A percentile compares a stretch with the other conserved stretches of the same genome.
phyloP scores from a whole-genome alignment of 2,329 filamentous ascomycete genomes.

The Sclerotinia trifoliorum region DNA sequence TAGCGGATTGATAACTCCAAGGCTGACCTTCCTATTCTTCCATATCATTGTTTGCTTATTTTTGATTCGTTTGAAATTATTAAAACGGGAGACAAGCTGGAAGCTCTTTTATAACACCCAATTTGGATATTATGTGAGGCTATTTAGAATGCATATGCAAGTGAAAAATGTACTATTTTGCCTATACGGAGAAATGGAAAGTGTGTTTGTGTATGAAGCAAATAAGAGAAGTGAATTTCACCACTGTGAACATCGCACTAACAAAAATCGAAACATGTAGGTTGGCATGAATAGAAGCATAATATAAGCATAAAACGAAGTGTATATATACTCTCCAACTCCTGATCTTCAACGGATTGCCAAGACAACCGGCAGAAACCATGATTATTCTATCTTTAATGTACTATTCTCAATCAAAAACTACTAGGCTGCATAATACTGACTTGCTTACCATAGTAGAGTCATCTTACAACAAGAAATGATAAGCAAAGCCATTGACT shows the following conservation, averaged over 20 bases:
- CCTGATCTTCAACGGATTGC: neutral
- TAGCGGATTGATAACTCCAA: neutral
- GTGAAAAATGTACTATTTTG: neutral
- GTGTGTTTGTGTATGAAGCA: too few relatives aligned
- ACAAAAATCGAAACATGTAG: too few relatives aligned
- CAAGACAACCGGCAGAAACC: too few relatives aligned
- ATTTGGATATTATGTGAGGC: neutral
- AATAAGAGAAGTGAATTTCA: neutral
- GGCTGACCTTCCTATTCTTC: neutral
- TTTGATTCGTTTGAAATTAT: neutral
- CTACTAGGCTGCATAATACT: too few relatives aligned
- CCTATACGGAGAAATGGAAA: neutral
- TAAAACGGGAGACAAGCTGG: neutral
- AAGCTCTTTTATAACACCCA: neutral
- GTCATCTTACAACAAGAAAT: neutral
- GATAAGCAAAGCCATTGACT: neutral
- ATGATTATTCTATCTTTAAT: too few relatives aligned
- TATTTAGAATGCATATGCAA: neutral
- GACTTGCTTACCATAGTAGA: too few relatives aligned
- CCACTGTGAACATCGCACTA: too few relatives aligned
- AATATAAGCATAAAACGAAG: neutral
- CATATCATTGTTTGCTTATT: rapidly evolving
- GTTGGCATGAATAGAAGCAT: too few relatives aligned
- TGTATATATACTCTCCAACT: neutral
- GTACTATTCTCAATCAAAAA: too few relatives aligned